Evolutionary conservation across 2,329 filamentous ascomycete genomes (phyloP), one percentile per base, ranked within the genome.

Genomic region (Penicillium frequentans): DNA sequence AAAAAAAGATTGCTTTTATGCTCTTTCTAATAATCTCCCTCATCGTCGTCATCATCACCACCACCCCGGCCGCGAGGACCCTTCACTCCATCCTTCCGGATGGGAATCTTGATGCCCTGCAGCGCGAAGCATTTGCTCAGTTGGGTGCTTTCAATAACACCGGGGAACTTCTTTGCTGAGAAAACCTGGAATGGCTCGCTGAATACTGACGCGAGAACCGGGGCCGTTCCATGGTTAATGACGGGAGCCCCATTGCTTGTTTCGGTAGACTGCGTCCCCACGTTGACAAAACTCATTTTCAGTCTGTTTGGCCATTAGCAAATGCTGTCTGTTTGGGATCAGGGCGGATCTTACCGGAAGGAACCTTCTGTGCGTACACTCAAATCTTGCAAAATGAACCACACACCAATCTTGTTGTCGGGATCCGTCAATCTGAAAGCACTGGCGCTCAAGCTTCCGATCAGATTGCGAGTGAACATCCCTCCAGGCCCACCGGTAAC

Each of bases 81-180:
- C 68, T 74, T 83, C 76, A 68, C 79, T 70, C 89, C 87, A 68
- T 97, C 93, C 75, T 97, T 97, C 23, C 93, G 82, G 54, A 98
- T 97, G 0, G 93, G 93, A 24, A 98, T 97, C 76, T 97, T 97
- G 76, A 96, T 96, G 24, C 95, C 95, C 70, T 99, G 95, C 1
- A 85, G 82, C 3, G 95, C 93, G 77, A 99, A 98, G 60, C 87
- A 90, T 75, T 96, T 96, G 82, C 93, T 97, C 19, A 98, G 79
- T 4, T 86, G 77, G 0, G 95, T 99, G 73, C 90, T 96, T 73
- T 98, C 93, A 56, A 96, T 96, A 1, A 99, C 95, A 42, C 95
- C 95, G 0, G 95, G 95, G 75, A 99, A 99, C 70, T 97, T 97
- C 82, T 99, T 99, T 48, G 95, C 95, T 2, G 91, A 96, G 76